phyloP scores from a whole-genome alignment of 768 basidiomycete species.

The Cubamyces lactineus region DNA sequence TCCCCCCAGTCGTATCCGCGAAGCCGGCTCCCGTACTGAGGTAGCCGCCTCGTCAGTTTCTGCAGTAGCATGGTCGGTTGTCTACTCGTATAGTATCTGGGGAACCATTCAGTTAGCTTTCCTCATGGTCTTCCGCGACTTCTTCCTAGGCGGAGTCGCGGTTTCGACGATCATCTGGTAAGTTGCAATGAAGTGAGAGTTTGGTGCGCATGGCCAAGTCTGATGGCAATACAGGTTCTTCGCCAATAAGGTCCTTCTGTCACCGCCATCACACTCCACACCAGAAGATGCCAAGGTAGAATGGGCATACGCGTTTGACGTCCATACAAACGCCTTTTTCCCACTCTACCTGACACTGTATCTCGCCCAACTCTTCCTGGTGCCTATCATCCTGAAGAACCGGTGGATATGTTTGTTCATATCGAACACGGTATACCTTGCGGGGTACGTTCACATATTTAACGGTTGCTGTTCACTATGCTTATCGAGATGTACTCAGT shows the following conservation, averaged over 20 bases:
- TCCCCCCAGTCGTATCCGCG: slow-evolving; percentile 7
- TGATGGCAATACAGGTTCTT: slow-evolving; percentile 53
- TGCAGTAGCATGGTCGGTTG: slow-evolving; percentile 83
- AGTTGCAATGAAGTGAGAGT: slow-evolving; percentile 18
- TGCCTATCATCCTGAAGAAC: slow-evolving; percentile 78
- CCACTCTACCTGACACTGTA: slow-evolving; percentile 91
- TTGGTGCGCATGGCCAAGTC: slow-evolving; percentile 20
- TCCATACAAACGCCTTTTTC: slow-evolving; percentile 97
- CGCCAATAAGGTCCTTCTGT: slow-evolving; percentile 70
- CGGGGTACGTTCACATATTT: slow-evolving; percentile 59
- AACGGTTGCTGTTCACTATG: neutral
- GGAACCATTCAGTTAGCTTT: slow-evolving; percentile 67
- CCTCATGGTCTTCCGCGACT: slow-evolving; percentile 89
- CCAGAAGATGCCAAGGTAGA: slow-evolving; percentile 75
- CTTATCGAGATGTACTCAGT: slow-evolving; percentile 40
- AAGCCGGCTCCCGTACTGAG: neutral
- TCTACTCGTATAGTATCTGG: slow-evolving; percentile 67
- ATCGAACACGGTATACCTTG: slow-evolving; percentile 90
- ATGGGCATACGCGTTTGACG: slow-evolving; percentile 96
- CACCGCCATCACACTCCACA: slow-evolving; percentile 72
- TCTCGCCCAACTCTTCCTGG: slow-evolving; percentile 83
- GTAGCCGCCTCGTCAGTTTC: slow-evolving; percentile 53
- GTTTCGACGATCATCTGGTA: slow-evolving; percentile 81
- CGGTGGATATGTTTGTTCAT: slow-evolving; percentile 95
- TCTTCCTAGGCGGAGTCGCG: slow-evolving; percentile 75